Conservation (phyloP, 1,284 basidiomycete species). For the Melampsora americana region DNA sequence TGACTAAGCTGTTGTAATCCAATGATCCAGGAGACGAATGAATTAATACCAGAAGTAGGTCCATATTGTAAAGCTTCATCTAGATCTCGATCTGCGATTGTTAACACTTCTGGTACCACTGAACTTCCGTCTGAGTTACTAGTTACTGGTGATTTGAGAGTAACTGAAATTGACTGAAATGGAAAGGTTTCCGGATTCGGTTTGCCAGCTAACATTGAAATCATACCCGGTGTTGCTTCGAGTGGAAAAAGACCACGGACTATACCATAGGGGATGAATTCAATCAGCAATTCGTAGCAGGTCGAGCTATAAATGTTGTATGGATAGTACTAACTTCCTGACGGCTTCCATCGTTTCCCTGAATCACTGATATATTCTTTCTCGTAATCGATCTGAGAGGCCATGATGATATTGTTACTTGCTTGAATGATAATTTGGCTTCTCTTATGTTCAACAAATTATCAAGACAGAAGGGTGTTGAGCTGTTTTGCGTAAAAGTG, state of each 20-base stretch:
- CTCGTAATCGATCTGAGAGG: conserved; percentile 32
- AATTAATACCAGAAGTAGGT: conserved; percentile 48
- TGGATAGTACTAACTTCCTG: conserved; percentile 35
- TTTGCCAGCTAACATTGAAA: conserved; percentile 71
- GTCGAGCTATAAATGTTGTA: not conserved
- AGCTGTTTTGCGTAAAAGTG: too few relatives aligned
- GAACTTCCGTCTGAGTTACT: conserved; percentile 4
- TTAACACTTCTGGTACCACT: conserved; percentile 9
- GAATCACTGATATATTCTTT: conserved; percentile 26
- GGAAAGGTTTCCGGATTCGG: conserved; percentile 89
- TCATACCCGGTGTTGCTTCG: conserved; percentile 72
- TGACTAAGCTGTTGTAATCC: conserved; percentile 50
- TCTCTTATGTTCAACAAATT: too few relatives aligned
- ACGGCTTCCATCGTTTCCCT: conserved; percentile 35
- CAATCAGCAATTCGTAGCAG: not conserved
- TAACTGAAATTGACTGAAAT: conserved; percentile 67
- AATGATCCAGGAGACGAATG: conserved; percentile 49
- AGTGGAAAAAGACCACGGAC: conserved; percentile 68
- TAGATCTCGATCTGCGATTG: conserved; percentile 49
- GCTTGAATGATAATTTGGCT: not conserved
- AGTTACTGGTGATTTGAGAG: conserved; percentile 55
- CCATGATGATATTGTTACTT: not conserved
- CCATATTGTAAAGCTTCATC: conserved; percentile 52
- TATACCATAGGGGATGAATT: conserved; percentile 46
- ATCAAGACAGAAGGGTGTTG: too few relatives aligned